Conservation (phyloP, 805 yeast species). For the Suhomyces faveliae region DNA sequence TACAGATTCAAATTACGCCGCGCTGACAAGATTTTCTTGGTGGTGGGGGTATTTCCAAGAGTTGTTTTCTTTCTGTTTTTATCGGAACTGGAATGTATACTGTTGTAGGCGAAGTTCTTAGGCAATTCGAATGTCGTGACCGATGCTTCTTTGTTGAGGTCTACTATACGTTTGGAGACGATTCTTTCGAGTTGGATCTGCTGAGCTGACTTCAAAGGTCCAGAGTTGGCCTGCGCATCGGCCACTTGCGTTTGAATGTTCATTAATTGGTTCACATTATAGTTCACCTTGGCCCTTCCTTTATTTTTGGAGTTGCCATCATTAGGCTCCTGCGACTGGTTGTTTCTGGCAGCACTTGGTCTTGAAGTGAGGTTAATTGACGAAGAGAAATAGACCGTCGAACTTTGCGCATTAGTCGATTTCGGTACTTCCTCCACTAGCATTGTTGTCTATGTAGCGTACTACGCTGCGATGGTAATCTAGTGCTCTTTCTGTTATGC, state of each 20-base stretch:
- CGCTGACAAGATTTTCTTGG: slow-evolving; percentile 42
- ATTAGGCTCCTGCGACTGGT: slow-evolving; percentile 17
- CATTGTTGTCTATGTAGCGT: slow-evolving; percentile 31
- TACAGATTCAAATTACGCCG: slow-evolving; percentile 43
- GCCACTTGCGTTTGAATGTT: slow-evolving; percentile 40
- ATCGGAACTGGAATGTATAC: slow-evolving; percentile 24
- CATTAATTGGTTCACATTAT: slow-evolving; percentile 42
- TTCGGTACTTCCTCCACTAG: slow-evolving; percentile 45
- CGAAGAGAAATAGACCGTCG: slow-evolving; percentile 42
- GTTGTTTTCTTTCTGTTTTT: slow-evolving; percentile 27
- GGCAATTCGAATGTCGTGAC: slow-evolving; percentile 39
- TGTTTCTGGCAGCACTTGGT: slow-evolving; percentile 21
- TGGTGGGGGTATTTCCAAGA: slow-evolving; percentile 43
- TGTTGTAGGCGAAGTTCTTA: slow-evolving; percentile 37
- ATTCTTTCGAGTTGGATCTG: slow-evolving; percentile 42
- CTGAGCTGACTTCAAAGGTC: slow-evolving; percentile 41
- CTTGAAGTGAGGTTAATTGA: slow-evolving; percentile 43
- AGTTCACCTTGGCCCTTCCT: slow-evolving; percentile 43
- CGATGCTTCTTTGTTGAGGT: slow-evolving; percentile 33
- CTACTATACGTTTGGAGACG: slow-evolving; percentile 35
- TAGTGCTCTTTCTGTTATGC: neutral
- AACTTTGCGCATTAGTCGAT: slow-evolving; percentile 25
- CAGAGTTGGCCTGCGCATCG: slow-evolving; percentile 25
- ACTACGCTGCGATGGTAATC: neutral
- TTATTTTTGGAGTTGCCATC: slow-evolving; percentile 25